Base-by-base conservation (phyloP, 805 yeast genomes). In the Metschnikowia vanudenii region DNA sequence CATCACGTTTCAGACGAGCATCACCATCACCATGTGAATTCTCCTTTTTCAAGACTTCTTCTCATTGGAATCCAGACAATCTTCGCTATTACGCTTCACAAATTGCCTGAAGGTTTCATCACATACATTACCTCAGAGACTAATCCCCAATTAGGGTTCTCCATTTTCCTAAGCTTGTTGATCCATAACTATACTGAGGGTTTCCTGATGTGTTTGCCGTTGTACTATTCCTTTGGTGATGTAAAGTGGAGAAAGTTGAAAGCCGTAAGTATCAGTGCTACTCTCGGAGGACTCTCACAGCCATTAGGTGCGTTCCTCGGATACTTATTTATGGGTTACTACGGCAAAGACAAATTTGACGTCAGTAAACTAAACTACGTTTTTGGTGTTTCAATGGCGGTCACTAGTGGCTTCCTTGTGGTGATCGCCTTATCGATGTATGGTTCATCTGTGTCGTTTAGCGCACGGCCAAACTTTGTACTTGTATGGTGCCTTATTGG, bases 131-230 rank as follows among this genome's bases (percentile, higher is more conserved):
- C 94, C 0, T 76, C 89, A 2, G 87, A 85, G 58, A 80, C 85
- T 1, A 67, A 75, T 48, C 70, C 72, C 4, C 65, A 74, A 28
- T 67, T 90, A 22, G 97, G 98, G 0, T 56, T 89, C 17, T 76
- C 88, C 13, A 88, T 92, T 11, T 91, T 94, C 59, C 63, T 91
- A 17, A 89, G 97, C 39, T 74, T 92, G 60, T 80, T 90, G 11
- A 79, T 94, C 24, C 99, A 92, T 68, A 94, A 94, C 64, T 84
- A 89, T 55, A 84, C 91, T 18, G 99, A 92, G 63, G 99, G 98
- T 0, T 90, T 94, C 62, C 81, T 94, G 13, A 91, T 92, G 87
- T 88, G 96, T 12, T 72, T 91, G 38, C 98, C 98, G 0, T 71
- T 92, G 28, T 94, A 85, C 61, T 78, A 91, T 42, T 88, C 95